Evolutionary conservation across 2,329 filamentous ascomycete species (phyloP), one percentile per base, ranked within the genome.

Genomic region (Xylaria arbuscula): DNA sequence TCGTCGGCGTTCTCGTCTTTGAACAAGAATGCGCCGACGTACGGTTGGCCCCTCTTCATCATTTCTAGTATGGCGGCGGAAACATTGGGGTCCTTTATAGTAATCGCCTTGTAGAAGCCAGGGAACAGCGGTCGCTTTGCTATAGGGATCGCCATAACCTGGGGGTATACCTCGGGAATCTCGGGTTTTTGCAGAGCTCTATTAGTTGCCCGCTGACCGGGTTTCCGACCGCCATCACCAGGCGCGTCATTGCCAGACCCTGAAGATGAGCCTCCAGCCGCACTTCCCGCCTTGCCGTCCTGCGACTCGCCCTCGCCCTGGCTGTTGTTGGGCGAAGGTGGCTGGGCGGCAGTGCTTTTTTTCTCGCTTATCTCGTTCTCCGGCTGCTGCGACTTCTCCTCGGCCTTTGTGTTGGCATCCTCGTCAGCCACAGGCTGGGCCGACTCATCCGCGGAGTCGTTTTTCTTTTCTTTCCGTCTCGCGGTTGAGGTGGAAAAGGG

Each of bases 31-130:
- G 94, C 95, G 70, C 96, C 96, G 48, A 99, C 93, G 76, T 99
- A 99, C 28, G 95, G 97, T 80, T 99, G 97, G 0, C 96, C 96
- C 61, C 95, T 88, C 85, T 97, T 97, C 79, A 98, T 93, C 87
- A 97, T 96, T 78, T 99, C 97, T 67, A 94, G 92, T 73, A 99
- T 97, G 24, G 96, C 96, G 47, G 90, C 90, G 15, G 94, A 92
- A 42, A 99, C 96, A 74, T 96, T 92, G 19, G 92, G 93, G 77
- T 99, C 94, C 78, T 93, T 91, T 74, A 99, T 97, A 3, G 95
- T 99, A 74, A 99, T 96, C 10, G 96, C 95, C 82, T 99, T 99
- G 84, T 99, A 99, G 81, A 98, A 99, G 1, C 96, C 96, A 0
- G 96, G 96, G 81, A 98, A 99, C 13, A 99, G 84, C 11, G 96